phyloP scores from a whole-genome alignment of 768 basidiomycete species.

The Cubamyces sp. region DNA sequence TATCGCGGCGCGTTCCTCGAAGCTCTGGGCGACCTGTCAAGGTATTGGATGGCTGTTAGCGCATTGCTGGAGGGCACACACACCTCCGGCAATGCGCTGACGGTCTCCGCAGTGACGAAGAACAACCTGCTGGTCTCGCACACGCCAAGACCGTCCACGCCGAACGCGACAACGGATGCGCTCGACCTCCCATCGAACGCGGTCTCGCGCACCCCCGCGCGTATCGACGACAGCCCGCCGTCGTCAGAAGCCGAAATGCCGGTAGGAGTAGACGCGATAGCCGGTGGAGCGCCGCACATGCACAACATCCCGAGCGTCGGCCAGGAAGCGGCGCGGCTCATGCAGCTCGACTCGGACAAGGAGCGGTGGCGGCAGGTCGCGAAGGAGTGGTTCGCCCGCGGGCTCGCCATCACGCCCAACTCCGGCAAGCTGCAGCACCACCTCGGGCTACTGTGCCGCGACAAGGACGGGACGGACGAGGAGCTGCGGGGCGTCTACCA shows the following conservation, averaged over 20 bases:
- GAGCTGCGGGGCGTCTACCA: constrained; percentile 90
- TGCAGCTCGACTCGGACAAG: constrained; percentile 89
- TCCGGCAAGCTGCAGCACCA: constrained; percentile 95
- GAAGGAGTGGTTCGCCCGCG: constrained; percentile 89
- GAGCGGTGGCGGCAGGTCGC: constrained; percentile 92
- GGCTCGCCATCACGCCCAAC: constrained; percentile 89
- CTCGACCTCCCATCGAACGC: constrained; percentile 29
- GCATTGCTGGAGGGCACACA: constrained; percentile 67
- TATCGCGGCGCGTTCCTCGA: constrained; percentile 93
- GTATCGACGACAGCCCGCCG: constrained; percentile 36
- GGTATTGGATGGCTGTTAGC: constrained; percentile 97
- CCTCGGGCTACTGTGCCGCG: constrained; percentile 83
- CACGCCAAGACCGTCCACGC: constrained; percentile 27
- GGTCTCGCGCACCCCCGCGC: constrained; percentile 30
- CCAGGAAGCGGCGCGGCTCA: constrained; percentile 73
- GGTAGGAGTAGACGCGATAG: constrained; percentile 18
- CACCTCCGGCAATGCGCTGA: constrained; percentile 45
- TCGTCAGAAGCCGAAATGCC: constrained; percentile 31
- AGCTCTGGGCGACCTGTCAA: constrained; percentile 92
- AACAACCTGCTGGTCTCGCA: constrained; percentile 35
- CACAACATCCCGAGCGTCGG: constrained; percentile 71
- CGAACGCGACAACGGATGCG: constrained; percentile 23
- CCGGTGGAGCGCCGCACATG: constrained; percentile 17
- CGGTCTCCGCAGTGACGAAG: constrained; percentile 50
- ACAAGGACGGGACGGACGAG: constrained; percentile 84